Evolutionary conservation across 805 yeast species (phyloP), one percentile per base, ranked within the genome.

Genomic region (Teunomyces barrocoloradensis): DNA sequence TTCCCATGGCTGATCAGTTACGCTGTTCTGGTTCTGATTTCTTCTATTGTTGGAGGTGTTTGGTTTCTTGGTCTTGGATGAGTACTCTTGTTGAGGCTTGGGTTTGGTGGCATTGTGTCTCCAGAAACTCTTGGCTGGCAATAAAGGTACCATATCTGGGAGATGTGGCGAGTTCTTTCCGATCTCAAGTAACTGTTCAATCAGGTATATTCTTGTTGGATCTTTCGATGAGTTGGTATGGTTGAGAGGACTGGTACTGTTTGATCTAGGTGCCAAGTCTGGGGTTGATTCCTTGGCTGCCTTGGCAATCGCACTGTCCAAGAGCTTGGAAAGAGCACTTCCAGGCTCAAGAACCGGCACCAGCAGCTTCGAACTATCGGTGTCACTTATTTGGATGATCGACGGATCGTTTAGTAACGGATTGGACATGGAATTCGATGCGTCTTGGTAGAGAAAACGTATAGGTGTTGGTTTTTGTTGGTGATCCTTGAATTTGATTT

Each of bases 61-160:
- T 27, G 52, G 43, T 37, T 51, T 50, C 42, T 57, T 56, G 42
- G 47, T 54, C 35, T 50, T 53, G 44, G 48, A 32, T 1, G 34
- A 43, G 36, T 46, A 45, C 29, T 38, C 40, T 23, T 44, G 41
- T 17, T 30, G n/a, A 13, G 41, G 17, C 6, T 32, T 32, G 18
- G 34, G 5, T 32, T 32, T 34, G 44, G 53, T 44, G 38, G 54
- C 51, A 51, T 66, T 68, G 45, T 71, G 57, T 49, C 78, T 70
- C 78, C 82, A 81, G 54, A 80, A 81, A 13, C 71, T 65, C 45
- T 61, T 65, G 32, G 68, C 76, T 3, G 85, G 84, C 51, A 79
- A 65, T 25, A 60, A 51, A 11, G 66, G 57, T 9, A n/a, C 21
- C 32, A 28, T 29, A 34, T 39, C 23, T 3, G 27, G 32, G n/a